Conservation (phyloP, 1,284 basidiomycete genomes). For the Trichosporon ovoides region DNA sequence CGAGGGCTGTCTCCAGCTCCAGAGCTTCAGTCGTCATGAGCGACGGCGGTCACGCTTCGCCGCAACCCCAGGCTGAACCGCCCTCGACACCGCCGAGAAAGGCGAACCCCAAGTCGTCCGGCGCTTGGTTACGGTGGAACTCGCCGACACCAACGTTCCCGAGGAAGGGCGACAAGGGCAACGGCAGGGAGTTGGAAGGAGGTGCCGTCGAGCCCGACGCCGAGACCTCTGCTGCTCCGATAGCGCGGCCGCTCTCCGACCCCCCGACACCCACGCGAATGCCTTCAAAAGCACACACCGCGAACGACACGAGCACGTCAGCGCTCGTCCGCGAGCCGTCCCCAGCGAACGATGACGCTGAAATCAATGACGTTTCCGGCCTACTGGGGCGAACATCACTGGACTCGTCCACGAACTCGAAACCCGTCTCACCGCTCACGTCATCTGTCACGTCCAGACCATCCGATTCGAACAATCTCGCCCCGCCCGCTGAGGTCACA, state of each 20-base stretch:
- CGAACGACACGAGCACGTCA: neutral
- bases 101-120: slow-evolving; percentile 37
- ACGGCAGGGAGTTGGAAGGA: slow-evolving; percentile 13
- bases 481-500: neutral
- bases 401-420: neutral
- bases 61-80: neutral
- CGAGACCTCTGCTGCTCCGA: neutral
- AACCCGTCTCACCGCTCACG: neutral
- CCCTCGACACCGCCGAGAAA: slow-evolving; percentile 9
- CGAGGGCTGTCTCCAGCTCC: neutral
- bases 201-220: neutral
- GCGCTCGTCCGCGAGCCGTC: neutral
- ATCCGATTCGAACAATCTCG: neutral
- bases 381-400: neutral
- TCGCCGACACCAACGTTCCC: slow-evolving; percentile 36
- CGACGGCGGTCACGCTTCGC: neutral
- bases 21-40: neutral
- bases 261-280: neutral
- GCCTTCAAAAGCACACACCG: neutral
- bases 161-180: slow-evolving; percentile 33
- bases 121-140: slow-evolving; percentile 41
- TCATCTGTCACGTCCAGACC: neutral
- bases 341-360: neutral
- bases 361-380: neutral
- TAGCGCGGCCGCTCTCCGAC: neutral